Percentiles rank a stretch among this genome's conserved stretches.
These are phyloP conservation scores for Claviceps humidiphila DNA, from an alignment of 2,329 filamentous ascomycete species.

Conservation along the genomic window DNA sequence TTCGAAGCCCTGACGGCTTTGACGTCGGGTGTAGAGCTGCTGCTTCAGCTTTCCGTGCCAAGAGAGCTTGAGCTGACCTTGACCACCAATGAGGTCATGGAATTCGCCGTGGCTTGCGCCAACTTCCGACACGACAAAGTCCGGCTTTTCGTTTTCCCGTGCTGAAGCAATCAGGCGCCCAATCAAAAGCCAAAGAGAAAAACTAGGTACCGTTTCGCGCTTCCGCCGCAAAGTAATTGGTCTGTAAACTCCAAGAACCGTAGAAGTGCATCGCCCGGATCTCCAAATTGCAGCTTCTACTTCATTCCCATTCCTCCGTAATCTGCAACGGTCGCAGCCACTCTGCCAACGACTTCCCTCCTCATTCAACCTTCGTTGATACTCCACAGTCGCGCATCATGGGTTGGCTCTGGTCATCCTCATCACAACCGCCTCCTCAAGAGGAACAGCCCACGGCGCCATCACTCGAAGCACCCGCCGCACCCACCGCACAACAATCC, in stretches of 20 bases:
- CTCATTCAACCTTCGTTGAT: too few relatives aligned
- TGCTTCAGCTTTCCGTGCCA: not conserved
- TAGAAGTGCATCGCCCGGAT: too few relatives aligned
- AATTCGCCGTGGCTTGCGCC: not conserved
- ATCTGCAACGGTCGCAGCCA: too few relatives aligned
- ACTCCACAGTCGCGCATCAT: constrained; percentile 23
- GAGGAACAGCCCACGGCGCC: constrained; percentile 13
- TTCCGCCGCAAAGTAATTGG: too few relatives aligned
- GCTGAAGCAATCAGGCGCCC: not conserved
- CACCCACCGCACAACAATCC: constrained; percentile 9
- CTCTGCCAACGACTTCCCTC: too few relatives aligned
- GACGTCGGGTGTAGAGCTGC: not conserved
- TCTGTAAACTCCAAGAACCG: too few relatives aligned
- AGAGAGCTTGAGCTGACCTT: not conserved
- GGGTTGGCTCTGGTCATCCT: constrained; percentile 49
- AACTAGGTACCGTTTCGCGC: not conserved
- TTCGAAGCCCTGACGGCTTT: not conserved
- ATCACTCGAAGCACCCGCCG: not conserved
- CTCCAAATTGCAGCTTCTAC: too few relatives aligned
- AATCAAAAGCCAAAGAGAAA: not conserved
- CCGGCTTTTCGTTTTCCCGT: constrained; percentile 2
- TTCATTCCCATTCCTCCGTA: too few relatives aligned
- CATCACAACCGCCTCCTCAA: constrained; percentile 12
- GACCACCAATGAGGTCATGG: constrained; percentile 10
- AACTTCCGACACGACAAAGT: not conserved